Base-by-base conservation (phyloP, 495 filamentous ascomycete genomes). In the Penicillium subrubescens region DNA sequence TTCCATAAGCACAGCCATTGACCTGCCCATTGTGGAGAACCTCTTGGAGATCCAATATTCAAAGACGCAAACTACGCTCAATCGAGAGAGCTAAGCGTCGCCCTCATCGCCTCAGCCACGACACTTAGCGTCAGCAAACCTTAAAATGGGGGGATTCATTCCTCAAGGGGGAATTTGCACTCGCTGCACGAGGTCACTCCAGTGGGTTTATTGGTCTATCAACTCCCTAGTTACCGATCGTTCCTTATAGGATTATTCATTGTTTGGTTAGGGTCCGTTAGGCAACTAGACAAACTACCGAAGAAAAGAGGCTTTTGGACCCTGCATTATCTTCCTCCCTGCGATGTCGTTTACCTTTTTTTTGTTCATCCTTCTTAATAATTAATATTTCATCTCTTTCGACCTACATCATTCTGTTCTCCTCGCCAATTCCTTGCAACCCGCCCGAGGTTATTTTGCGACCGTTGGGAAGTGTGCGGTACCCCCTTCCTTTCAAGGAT, bases 1-100 rank as follows among this genome's bases (percentile, higher is more conserved):
- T 17, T 52, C 25, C 12, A 27, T 12, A 82, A 31, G 57, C 5
- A 15, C 57, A 25, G 8, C 34, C 23, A 25, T 27, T 27, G 25
- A 48, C 23, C 19, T 59, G 57, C 27, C 39, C 2, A 29, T 41
- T 46, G 7, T 14, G 57, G 39, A 17, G 23, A 48, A 48, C 29
- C 27, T 31, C 34, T 43, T 59, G 37, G 39, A 15, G 48, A 31
- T 29, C 12, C 0, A 2, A 15, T 21, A 6, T 0, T 12, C 19
- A 23, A 27, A 27, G 25, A 4, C 25, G 25, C 25, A 27, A 46
- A 12, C 44, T 23, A 48, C 21, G 44, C 44, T 48, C 10, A 48
- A 48, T 23, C 19, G n/a, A 48, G 44, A 14, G 19, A 48, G 44
- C 44, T 23, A 44, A 2, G 8, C n/a, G 25, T 27, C 4, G 25